phyloP scores from a whole-genome alignment of 2,329 filamentous ascomycete species.

The Coniosporium tulheliwenetii region DNA sequence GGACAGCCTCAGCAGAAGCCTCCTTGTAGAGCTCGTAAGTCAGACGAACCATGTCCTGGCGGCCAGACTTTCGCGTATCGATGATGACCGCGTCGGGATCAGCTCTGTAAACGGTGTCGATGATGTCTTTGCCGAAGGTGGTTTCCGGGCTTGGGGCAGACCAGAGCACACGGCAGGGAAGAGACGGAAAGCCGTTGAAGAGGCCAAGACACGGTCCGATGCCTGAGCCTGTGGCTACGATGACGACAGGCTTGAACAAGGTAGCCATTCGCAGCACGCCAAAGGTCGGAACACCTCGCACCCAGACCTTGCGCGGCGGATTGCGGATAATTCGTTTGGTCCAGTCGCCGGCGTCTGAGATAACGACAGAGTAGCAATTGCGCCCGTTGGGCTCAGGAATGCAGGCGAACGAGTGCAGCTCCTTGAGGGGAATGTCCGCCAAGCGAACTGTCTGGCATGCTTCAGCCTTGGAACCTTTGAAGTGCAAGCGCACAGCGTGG shows the following conservation, averaged over 20 bases:
- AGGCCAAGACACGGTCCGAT: conserved; percentile 55
- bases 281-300: conserved; percentile 49
- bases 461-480: conserved; percentile 45
- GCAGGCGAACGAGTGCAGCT: conserved; percentile 65
- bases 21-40: conserved; percentile 34
- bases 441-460: conserved; percentile 43
- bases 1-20: conserved; percentile 47
- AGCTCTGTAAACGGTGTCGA: conserved; percentile 38
- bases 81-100: conserved; percentile 51
- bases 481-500: conserved; percentile 58
- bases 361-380: conserved; percentile 49
- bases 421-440: conserved; percentile 45
- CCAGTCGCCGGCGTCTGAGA: conserved; percentile 66
- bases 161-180: conserved; percentile 50
- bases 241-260: conserved; percentile 47
- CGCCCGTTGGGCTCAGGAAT: conserved; percentile 41
- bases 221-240: conserved; percentile 58
- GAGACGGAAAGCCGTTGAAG: conserved; percentile 31
- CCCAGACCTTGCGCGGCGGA: conserved; percentile 48
- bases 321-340: conserved; percentile 46
- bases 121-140: conserved; percentile 45
- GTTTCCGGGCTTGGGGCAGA: conserved; percentile 43
- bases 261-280: conserved; percentile 53
- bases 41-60: conserved; percentile 44
- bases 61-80: conserved; percentile 44